A percentile compares a stretch with the other conserved stretches of the same genome.
These are phyloP conservation scores for Hemileccinum impolitum DNA, from an alignment of 768 basidiomycete genomes.

Conservation along the genomic window DNA sequence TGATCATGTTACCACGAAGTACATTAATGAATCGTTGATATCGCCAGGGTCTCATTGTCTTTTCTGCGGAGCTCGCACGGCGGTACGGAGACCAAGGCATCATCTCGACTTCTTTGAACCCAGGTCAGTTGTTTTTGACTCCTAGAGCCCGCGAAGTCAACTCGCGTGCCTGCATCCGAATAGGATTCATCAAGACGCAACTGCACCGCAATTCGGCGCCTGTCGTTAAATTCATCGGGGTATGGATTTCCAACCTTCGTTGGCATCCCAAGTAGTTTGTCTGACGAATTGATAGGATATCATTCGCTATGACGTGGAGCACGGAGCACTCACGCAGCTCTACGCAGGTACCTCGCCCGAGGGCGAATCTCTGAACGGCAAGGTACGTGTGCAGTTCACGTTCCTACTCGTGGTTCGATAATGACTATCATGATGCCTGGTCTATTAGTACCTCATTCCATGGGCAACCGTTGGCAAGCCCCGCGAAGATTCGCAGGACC, in stretches of 20 bases:
- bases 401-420: background rate
- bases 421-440: background rate
- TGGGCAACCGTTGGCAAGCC: constrained; percentile 44
- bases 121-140: constrained; percentile 34
- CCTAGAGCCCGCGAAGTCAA: background rate
- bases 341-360: constrained; percentile 47
- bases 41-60: constrained; percentile 41
- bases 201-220: background rate
- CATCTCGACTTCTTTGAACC: constrained; percentile 41
- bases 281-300: background rate
- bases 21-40: background rate
- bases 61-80: constrained; percentile 41
- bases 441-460: constrained; percentile 41
- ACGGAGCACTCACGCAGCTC: constrained; percentile 47
- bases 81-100: constrained; percentile 44
- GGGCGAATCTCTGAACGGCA: constrained; percentile 41
- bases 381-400: constrained; percentile 29
- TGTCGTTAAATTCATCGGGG: background rate
- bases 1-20: background rate
- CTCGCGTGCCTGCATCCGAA: too few species aligned
- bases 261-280: background rate
- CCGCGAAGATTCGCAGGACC: constrained; percentile 32
- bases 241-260: background rate
- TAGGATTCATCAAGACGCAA: background rate
- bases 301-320: constrained; percentile 28